These are phyloP conservation scores for Murraya paniculata DNA, from an alignment of 345 rosid species.

Conservation along the genomic window DNA sequence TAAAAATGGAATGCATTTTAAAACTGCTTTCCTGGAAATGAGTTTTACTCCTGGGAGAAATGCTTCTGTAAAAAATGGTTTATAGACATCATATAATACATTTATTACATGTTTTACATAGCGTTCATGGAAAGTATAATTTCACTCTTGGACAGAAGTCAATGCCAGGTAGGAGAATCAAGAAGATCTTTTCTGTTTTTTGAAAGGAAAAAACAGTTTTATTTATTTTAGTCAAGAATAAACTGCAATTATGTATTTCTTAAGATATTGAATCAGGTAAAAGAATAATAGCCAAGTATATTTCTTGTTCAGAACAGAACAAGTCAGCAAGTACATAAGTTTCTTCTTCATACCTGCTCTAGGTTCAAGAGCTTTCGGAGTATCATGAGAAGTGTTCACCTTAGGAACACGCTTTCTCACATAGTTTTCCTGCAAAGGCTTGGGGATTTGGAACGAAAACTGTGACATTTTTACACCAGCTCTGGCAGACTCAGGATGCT, in stretches of 20 bases:
- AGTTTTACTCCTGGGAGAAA: not conserved
- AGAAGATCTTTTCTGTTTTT: too few relatives aligned
- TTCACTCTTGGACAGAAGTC: not conserved
- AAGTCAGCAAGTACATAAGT: not conserved
- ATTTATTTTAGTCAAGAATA: not conserved
- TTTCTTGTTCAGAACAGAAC: not conserved
- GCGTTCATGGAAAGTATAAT: not conserved
- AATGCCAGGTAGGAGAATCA: too few relatives aligned
- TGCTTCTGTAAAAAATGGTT: not conserved
- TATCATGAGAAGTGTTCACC: constrained; percentile 26
- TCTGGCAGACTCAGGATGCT: constrained; percentile 44
- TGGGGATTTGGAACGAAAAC: constrained; percentile 77
- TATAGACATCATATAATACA: not conserved
- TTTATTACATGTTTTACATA: not conserved
- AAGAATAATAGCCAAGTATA: not conserved
- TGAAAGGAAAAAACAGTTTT: not conserved
- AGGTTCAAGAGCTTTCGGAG: constrained; percentile 30
- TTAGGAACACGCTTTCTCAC: constrained; percentile 59
- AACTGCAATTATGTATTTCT: not conserved
- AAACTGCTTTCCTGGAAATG: not conserved
- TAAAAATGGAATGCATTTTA: not conserved
- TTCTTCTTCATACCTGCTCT: constrained; percentile 39
- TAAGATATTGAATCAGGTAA: not conserved
- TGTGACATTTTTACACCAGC: constrained; percentile 50
- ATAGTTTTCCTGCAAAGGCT: constrained; percentile 62